Evolutionary conservation across 805 yeast species (phyloP).

Genomic region (Metschnikowia gruessii): DNA sequence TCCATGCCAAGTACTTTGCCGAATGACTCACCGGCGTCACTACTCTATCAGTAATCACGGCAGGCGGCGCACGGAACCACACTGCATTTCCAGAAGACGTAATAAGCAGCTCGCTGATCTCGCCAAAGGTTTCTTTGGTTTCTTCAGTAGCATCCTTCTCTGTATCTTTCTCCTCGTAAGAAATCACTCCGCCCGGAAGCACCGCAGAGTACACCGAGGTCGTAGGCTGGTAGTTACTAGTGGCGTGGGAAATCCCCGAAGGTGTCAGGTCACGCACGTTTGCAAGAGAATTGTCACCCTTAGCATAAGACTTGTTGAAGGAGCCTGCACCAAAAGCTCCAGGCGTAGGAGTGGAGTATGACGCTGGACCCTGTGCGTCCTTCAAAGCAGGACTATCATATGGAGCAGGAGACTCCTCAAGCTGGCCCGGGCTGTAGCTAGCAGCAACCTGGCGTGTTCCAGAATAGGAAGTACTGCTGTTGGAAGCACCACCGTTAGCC

Average conservation of each 20-base stretch:
- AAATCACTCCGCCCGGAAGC: constrained; percentile 38
- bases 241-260: constrained; percentile 8
- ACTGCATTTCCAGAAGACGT: constrained; percentile 25
- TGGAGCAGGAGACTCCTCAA: constrained; percentile 11
- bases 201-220: constrained; percentile 36
- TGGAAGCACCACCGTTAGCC: constrained; percentile 15
- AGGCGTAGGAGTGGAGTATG: constrained; percentile 10
- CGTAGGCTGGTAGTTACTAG: constrained; percentile 26
- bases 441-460: constrained; percentile 19
- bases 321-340: constrained; percentile 1
- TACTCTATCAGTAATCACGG: constrained; percentile 30
- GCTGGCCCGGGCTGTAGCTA: constrained; percentile 14
- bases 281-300: constrained; percentile 2
- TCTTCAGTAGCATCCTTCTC: constrained; percentile 7
- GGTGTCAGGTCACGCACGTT: constrained; percentile 11
- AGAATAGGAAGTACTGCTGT: constrained; percentile 12
- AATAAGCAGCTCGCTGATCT: constrained; percentile 16
- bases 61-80: constrained; percentile 72
- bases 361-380: constrained; percentile 1
- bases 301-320: constrained; percentile 4
- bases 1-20: constrained; percentile 62
- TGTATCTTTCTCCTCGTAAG: constrained; percentile 25
- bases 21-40: constrained; percentile 61
- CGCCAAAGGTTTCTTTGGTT: constrained; percentile 1
- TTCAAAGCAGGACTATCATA: constrained; percentile 4